Conservation (phyloP, 1,284 basidiomycete species). For the Boletus sp. region DNA sequence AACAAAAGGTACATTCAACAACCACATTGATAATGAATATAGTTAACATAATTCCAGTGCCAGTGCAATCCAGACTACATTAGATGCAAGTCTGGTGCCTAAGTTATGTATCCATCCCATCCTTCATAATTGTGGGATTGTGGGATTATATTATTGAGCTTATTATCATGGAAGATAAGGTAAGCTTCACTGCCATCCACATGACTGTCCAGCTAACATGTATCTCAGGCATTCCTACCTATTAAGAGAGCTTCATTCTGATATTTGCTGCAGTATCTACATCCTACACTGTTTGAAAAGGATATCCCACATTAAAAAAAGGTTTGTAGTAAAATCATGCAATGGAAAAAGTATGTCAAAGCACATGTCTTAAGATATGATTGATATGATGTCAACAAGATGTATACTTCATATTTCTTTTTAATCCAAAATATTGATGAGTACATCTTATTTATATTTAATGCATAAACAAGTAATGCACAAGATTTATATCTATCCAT, state of each 20-base stretch:
- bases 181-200: neutral
- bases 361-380: neutral
- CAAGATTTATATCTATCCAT: neutral
- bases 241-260: neutral
- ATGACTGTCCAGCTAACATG: neutral
- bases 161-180: neutral
- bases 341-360: neutral
- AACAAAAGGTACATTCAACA: too few species aligned
- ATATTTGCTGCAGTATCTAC: too few species aligned
- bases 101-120: neutral
- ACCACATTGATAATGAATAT: too few species aligned
- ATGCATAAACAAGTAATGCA: neutral
- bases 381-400: neutral
- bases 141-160: neutral
- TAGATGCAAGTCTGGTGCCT: too few species aligned
- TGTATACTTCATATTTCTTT: too few species aligned
- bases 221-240: neutral
- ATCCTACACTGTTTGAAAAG: too few species aligned
- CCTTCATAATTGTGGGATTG: neutral
- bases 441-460: neutral
- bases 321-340: neutral
- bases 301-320: too few species aligned
- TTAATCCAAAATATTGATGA: neutral
- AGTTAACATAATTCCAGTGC: too few species aligned
- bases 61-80: too few species aligned